These are phyloP conservation scores for Talaromyces trachyspermus DNA, from an alignment of 495 filamentous ascomycete genomes.

Conservation along the genomic window DNA sequence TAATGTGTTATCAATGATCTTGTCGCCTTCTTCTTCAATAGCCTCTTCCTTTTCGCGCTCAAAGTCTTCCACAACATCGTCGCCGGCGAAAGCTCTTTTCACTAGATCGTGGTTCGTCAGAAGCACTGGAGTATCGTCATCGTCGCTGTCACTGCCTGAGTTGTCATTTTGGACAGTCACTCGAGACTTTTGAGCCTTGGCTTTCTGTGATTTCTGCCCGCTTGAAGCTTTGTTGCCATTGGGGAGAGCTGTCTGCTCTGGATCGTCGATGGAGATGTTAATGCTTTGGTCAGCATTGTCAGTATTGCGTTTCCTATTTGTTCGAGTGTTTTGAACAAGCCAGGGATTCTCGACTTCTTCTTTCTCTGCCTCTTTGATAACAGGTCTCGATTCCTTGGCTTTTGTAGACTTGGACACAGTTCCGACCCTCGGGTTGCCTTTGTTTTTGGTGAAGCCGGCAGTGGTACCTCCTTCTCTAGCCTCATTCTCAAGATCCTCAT, in stretches of 20 bases:
- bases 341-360: slow-evolving; percentile 40
- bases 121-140: slow-evolving; percentile 53
- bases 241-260: slow-evolving; percentile 15
- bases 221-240: slow-evolving; percentile 11
- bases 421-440: neutral
- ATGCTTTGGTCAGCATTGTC: slow-evolving; percentile 28
- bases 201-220: slow-evolving; percentile 17
- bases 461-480: neutral
- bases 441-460: neutral
- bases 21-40: slow-evolving; percentile 73
- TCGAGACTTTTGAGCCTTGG: slow-evolving; percentile 8
- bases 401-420: neutral
- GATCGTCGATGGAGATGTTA: slow-evolving; percentile 31
- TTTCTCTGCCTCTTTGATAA: slow-evolving; percentile 13
- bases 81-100: slow-evolving; percentile 78
- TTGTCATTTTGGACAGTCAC: slow-evolving; percentile 4
- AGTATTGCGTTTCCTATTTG: slow-evolving; percentile 25
- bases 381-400: neutral
- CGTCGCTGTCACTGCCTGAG: slow-evolving; percentile 43
- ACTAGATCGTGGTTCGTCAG: slow-evolving; percentile 76
- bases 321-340: slow-evolving; percentile 35
- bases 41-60: slow-evolving; percentile 68
- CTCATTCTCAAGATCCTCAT: slow-evolving; percentile 32
- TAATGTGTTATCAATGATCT: slow-evolving; percentile 75
- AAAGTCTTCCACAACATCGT: slow-evolving; percentile 82